These are phyloP conservation scores for Trifolium fragiferum DNA, from an alignment of 306 rosid genomes.

Conservation along the genomic window DNA sequence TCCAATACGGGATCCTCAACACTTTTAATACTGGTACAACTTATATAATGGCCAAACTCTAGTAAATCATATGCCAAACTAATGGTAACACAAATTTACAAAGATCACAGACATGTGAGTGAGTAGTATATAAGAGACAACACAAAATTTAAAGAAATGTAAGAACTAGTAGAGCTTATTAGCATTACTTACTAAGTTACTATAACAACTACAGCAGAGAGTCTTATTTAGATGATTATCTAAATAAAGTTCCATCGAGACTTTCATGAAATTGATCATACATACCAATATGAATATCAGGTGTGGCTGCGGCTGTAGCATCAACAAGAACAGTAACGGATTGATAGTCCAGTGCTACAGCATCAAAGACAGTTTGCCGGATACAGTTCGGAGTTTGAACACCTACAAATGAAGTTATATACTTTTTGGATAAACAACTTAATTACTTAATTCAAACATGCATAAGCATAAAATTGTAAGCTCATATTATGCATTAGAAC, in stretches of 20 bases:
- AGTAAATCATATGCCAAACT: conserved; percentile 5
- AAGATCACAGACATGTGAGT: no score
- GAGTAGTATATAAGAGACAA: conserved; percentile 20
- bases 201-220: background rate
- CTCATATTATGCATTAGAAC: background rate
- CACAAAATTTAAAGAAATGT: background rate
- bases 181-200: background rate
- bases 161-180: background rate
- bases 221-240: background rate
- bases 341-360: conserved; percentile 79
- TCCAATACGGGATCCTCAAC: background rate
- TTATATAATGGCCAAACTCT: background rate
- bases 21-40: background rate
- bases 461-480: conserved; percentile 29
- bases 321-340: conserved; percentile 74
- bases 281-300: conserved; percentile 72
- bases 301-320: conserved; percentile 91
- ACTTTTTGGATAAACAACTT: background rate
- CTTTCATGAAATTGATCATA: conserved; percentile 23
- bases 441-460: background rate
- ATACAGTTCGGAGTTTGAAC: conserved; percentile 98
- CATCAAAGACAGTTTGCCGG: conserved; percentile 90
- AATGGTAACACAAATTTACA: background rate
- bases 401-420: conserved; percentile 50
- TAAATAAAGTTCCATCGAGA: conserved; percentile 1